Evolutionary conservation across 1,284 basidiomycete species (phyloP).

Genomic region (Nidula niveotomentosa): DNA sequence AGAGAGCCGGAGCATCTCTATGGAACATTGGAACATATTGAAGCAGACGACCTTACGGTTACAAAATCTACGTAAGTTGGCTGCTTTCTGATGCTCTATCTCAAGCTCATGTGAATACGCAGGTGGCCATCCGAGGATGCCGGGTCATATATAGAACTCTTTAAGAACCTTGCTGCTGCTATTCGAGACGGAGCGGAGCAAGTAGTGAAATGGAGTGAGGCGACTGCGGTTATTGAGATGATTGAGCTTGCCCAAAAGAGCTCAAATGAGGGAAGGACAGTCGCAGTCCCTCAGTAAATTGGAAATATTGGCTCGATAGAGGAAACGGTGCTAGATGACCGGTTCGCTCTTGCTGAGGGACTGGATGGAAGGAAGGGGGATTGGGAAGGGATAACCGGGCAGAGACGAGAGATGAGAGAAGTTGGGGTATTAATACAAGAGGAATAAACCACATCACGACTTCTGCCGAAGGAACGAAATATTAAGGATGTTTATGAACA

Average conservation of each 20-base stretch:
- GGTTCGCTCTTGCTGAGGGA: constrained; percentile 51
- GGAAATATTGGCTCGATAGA: too few species aligned
- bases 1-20: constrained; percentile 60
- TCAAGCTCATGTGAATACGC: constrained; percentile 11
- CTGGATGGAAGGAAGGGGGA: constrained; percentile 66
- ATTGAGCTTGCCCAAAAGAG: constrained; percentile 72
- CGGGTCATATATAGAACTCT: constrained; percentile 62
- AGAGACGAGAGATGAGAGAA: constrained; percentile 14
- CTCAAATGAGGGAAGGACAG: constrained; percentile 50
- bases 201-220: constrained; percentile 71
- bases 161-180: constrained; percentile 62
- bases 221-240: constrained; percentile 68
- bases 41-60: constrained; percentile 42
- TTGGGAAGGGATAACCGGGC: constrained; percentile 66
- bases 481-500: not conserved
- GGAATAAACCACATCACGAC: not conserved
- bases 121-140: constrained; percentile 67
- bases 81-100: constrained; percentile 1
- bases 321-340: constrained; percentile 37
- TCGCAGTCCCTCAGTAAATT: constrained; percentile 21
- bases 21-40: constrained; percentile 59
- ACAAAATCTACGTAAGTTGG: constrained; percentile 45
- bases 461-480: too few species aligned
- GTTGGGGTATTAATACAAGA: constrained; percentile 12
- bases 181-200: constrained; percentile 55